Evolutionary conservation across 1,139 yeast species (phyloP).

Genomic region (Hyphopichia burtonii): DNA sequence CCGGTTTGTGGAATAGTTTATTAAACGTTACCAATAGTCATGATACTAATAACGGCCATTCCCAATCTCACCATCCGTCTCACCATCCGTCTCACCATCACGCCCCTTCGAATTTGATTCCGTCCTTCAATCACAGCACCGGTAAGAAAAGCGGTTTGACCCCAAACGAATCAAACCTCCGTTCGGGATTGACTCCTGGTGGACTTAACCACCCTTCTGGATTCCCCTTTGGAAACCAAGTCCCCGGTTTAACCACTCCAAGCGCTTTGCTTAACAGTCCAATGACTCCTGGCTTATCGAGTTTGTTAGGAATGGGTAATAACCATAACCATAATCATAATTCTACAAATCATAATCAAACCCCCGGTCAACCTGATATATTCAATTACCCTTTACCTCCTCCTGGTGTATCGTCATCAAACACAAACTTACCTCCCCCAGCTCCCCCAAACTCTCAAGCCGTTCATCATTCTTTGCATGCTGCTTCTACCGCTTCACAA

Average conservation of each 20-base stretch:
- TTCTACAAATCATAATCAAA: constrained; percentile 4
- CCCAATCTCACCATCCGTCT: background rate
- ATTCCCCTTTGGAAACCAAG: constrained; percentile 34
- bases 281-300: constrained; percentile 48
- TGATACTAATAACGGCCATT: constrained; percentile 1
- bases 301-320: constrained; percentile 31
- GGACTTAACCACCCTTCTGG: constrained; percentile 23
- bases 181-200: constrained; percentile 64
- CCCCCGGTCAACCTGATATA: background rate
- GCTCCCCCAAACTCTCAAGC: constrained; percentile 1
- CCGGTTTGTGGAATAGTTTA: constrained; percentile 49
- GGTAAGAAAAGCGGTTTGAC: constrained; percentile 57
- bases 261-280: constrained; percentile 41
- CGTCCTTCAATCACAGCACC: constrained; percentile 7
- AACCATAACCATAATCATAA: constrained; percentile 3
- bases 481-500: too few species aligned
- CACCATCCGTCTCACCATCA: constrained; percentile 5
- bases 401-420: background rate
- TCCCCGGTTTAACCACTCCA: constrained; percentile 47
- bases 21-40: constrained; percentile 35
- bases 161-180: constrained; percentile 64
- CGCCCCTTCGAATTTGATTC: constrained; percentile 6
- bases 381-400: background rate
- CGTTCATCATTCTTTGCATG: constrained; percentile 26
- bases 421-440: background rate